These are phyloP conservation scores for Gaertneriomyces sp. DNA, from an alignment of 192 early-diverging fungal genomes.

Conservation along the genomic window DNA sequence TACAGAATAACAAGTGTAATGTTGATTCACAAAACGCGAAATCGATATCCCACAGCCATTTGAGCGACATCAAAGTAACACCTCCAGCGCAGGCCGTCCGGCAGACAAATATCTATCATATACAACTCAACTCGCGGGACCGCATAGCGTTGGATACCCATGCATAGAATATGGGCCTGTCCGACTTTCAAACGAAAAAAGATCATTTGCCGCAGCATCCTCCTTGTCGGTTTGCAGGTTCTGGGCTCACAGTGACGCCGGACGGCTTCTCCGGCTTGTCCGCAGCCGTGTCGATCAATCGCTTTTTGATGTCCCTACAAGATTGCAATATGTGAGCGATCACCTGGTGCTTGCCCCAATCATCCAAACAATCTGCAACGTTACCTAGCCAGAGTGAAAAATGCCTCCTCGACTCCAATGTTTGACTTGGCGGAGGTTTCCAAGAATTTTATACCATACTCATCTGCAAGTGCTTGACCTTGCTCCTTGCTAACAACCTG, in stretches of 20 bases:
- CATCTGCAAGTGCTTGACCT: constrained; percentile 91
- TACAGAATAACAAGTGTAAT: no score
- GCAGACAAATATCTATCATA: no score
- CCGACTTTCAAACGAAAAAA: no score
- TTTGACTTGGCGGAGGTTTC: constrained; percentile 99
- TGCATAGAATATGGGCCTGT: no score
- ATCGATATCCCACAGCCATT: no score
- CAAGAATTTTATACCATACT: constrained; percentile 91
- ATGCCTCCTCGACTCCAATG: constrained; percentile 91
- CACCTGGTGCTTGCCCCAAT: not conserved
- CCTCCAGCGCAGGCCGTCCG: no score
- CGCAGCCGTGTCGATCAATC: constrained; percentile 86
- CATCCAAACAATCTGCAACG: constrained; percentile 11
- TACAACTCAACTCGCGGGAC: no score
- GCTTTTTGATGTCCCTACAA: constrained; percentile 93
- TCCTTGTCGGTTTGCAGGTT: constrained; percentile 23
- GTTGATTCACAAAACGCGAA: no score
- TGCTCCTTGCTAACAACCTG: constrained; percentile 93
- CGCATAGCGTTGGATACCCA: no score
- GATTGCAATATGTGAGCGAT: not conserved
- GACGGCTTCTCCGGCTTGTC: constrained; percentile 47
- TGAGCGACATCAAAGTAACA: no score
- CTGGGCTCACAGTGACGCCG: constrained; percentile 31
- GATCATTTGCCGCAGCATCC: constrained; percentile 29
- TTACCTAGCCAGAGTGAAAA: constrained; percentile 89